phyloP scores from a whole-genome alignment of 495 filamentous ascomycete genomes.

The Physcia stellaris region DNA sequence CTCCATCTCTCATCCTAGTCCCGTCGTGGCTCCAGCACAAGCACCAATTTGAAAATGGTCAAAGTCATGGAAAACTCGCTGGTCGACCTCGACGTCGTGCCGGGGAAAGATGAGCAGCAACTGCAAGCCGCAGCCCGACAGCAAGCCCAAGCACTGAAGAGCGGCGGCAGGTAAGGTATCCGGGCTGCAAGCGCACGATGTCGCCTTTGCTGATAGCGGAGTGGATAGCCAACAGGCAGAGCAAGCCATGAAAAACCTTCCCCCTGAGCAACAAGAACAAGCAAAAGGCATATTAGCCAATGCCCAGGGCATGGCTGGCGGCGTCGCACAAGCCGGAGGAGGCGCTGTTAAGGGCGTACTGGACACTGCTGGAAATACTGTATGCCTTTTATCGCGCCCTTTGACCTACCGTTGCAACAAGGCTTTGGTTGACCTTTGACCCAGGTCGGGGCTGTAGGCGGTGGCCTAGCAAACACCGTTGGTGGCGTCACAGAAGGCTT shows the following conservation, averaged over 20 bases:
- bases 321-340: conserved; percentile 6
- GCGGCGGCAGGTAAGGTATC: no score
- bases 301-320: conserved; percentile 5
- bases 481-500: conserved; percentile 9
- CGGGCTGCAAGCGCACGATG: no score
- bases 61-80: conserved; percentile 13
- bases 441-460: conserved; percentile 8
- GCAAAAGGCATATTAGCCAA: conserved; percentile 7
- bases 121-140: conserved; percentile 4
- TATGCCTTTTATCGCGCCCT: background rate
- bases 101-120: conserved; percentile 6
- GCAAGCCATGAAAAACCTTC: conserved; percentile 4
- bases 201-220: no score
- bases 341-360: conserved; percentile 11
- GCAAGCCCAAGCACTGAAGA: no score
- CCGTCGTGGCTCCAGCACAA: no score
- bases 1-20: no score
- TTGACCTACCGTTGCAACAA: background rate
- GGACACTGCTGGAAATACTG: conserved; percentile 13
- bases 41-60: conserved; percentile 5
- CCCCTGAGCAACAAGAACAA: conserved; percentile 9
- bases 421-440: background rate
- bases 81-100: conserved; percentile 13
- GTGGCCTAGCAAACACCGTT: conserved; percentile 11
- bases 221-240: no score